These are phyloP conservation scores for Pythium aristosporum DNA, from an alignment of 352 stramenopile species.

Conservation along the genomic window DNA sequence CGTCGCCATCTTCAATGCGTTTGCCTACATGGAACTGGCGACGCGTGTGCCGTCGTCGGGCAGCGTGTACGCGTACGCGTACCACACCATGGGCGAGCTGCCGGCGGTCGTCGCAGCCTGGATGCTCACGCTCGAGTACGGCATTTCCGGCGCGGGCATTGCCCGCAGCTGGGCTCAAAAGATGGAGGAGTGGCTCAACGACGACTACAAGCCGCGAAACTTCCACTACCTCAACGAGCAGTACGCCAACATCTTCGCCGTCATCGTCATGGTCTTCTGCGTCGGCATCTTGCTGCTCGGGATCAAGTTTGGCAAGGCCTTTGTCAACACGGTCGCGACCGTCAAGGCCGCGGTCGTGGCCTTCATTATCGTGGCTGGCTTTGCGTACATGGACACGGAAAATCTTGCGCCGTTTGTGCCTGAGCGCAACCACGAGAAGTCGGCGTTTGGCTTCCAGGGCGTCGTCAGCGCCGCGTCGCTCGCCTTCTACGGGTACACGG, in stretches of 20 bases:
- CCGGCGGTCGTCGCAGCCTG: slow-evolving; percentile 88
- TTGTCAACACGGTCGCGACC: slow-evolving; percentile 85
- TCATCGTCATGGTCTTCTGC: slow-evolving; percentile 70
- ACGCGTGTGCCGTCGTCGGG: slow-evolving; percentile 87
- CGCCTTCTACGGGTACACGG: slow-evolving; percentile 94
- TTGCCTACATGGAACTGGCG: slow-evolving; percentile 91
- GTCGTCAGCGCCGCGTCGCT: slow-evolving; percentile 81
- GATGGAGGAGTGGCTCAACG: slow-evolving; percentile 62
- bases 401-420: slow-evolving; percentile 89
- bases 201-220: slow-evolving; percentile 30
- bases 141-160: slow-evolving; percentile 87
- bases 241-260: slow-evolving; percentile 60
- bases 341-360: slow-evolving; percentile 85
- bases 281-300: slow-evolving; percentile 76
- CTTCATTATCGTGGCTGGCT: slow-evolving; percentile 92
- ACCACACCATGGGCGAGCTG: slow-evolving; percentile 91
- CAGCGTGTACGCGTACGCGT: slow-evolving; percentile 92
- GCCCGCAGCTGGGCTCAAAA: slow-evolving; percentile 92
- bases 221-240: slow-evolving; percentile 61
- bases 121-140: slow-evolving; percentile 92
- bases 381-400: slow-evolving; percentile 67
- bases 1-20: slow-evolving; percentile 76
- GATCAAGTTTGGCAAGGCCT: slow-evolving; percentile 88
- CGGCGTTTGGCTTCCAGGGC: slow-evolving; percentile 43
- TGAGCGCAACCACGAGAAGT: slow-evolving; percentile 24